These are phyloP conservation scores for Pueraria montana DNA, from an alignment of 306 rosid genomes.

Conservation along the genomic window DNA sequence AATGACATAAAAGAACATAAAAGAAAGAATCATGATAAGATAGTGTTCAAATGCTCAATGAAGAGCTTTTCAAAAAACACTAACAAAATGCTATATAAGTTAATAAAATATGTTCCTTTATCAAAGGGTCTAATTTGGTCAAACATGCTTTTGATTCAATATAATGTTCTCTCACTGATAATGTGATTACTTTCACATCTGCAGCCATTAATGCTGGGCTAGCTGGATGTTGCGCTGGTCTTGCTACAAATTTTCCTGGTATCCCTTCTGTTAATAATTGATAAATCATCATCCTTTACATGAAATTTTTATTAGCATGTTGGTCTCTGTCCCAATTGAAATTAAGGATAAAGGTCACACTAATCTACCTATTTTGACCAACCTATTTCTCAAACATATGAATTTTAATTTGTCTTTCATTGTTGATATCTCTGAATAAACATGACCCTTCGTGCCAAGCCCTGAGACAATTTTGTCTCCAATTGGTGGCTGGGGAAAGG, in stretches of 20 bases:
- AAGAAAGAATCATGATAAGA: not conserved
- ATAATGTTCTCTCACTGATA: not conserved
- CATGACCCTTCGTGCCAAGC: no score
- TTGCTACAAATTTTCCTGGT: no score
- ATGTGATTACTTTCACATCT: slow-evolving; percentile 38
- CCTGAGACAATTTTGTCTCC: no score
- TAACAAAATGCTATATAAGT: no score
- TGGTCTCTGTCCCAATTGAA: not conserved
- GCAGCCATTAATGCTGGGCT: no score
- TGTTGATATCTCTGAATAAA: no score
- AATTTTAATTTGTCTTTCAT: no score
- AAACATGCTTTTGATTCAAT: not conserved
- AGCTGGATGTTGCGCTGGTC: no score
- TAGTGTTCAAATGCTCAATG: not conserved
- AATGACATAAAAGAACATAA: not conserved
- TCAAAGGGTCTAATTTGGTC: not conserved
- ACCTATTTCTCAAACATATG: no score
- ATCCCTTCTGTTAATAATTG: no score
- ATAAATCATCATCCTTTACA: not conserved
- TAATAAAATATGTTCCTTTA: not conserved
- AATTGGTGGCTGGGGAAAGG: no score
- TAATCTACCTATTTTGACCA: not conserved
- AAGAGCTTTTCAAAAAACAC: not conserved
- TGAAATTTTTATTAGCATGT: not conserved
- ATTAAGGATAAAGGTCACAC: not conserved